Evolutionary conservation across 2,329 filamentous ascomycete genomes (phyloP), one percentile per base, ranked within the genome.

Genomic region (Beauveria scarabaeidicola): DNA sequence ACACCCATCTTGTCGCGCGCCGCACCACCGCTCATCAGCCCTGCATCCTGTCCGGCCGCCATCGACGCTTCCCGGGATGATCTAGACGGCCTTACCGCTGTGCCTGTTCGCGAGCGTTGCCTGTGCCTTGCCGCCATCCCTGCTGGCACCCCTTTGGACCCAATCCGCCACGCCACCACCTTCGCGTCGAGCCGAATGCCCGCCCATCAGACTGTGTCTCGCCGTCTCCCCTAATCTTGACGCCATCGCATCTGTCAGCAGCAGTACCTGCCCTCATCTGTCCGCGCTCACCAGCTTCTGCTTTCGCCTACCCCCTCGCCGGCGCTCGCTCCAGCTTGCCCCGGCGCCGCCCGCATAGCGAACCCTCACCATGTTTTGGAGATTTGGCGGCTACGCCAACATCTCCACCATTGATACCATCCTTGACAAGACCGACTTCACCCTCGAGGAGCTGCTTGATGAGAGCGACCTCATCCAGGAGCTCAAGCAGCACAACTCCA

Each of bases 321-420:
- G 58, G 58, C 58, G 50, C 51, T 59, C 51, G 50, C 58, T 54
- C 48, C 40, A 29, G 58, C 58, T 59, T 52, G 57, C 50, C 43
- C 48, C 40, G 57, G 58, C 51, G 50, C 43, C 21, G 21, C 21
- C 38, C 19, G 17, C 40, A 36, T 36, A 58, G 56, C 56, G 44
- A 55, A 59, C 68, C 69, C 72, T 71, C 86, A 93, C 75, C 80
- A 99, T 99, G 94, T 99, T 99, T 78, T 99, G 94, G 94, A 89
- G 93, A 78, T 99, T 97, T 82, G 93, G 94, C 82, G 91, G 91
- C 72, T 97, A 97, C 82, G 90, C 92, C 81, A 96, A 91, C 82
- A 89, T 96, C 77, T 97, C 93, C 69, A 89, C 92, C 71, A 91
- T 99, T 75, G 94, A 97, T 76, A 91, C 88, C 67, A 90, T 99